Percentiles rank a stretch among this genome's conserved stretches.
phyloP scores from a whole-genome alignment of 805 yeast genomes.

The Starmerella sp. region DNA sequence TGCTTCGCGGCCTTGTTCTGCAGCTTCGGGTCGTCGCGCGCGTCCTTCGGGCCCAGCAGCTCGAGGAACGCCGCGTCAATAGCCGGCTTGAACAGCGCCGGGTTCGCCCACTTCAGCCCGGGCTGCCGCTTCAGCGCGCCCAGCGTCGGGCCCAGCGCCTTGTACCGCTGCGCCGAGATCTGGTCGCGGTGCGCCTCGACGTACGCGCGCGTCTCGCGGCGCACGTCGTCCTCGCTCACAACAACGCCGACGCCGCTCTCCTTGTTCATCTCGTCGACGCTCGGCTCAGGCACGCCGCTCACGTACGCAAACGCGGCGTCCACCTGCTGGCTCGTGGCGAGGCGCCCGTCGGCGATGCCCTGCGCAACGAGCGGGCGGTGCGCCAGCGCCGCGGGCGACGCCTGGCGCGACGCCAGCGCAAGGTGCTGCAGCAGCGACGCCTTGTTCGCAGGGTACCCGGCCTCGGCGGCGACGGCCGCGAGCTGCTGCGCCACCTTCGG shows the following conservation, averaged over 20 bases:
- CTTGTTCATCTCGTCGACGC: conserved; percentile 42
- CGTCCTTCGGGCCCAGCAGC: conserved; percentile 88
- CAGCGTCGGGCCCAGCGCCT: conserved; percentile 61
- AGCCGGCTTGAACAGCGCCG: conserved; percentile 72
- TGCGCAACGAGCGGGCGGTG: conserved; percentile 43
- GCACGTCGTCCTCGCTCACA: conserved; percentile 55
- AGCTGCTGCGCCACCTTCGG: conserved; percentile 70
- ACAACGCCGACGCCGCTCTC: conserved; percentile 69
- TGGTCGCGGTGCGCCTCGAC: conserved; percentile 48
- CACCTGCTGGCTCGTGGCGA: conserved; percentile 62
- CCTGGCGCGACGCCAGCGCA: conserved; percentile 55
- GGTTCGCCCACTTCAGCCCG: conserved; percentile 83
- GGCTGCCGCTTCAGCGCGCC: conserved; percentile 66
- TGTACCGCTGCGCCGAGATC: conserved; percentile 64
- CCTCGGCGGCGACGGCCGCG: conserved; percentile 43
- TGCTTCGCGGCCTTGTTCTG: conserved; percentile 25
- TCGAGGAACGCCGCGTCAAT: conserved; percentile 67
- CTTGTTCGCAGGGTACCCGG: conserved; percentile 38
- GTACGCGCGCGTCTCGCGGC: conserved; percentile 45
- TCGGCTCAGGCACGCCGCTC: conserved; percentile 36
- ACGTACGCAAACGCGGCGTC: conserved; percentile 67
- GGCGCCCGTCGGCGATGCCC: conserved; percentile 52
- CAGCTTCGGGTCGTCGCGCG: conserved; percentile 53
- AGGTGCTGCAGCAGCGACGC: conserved; percentile 61
- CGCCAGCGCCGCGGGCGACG: conserved; percentile 29